These are phyloP conservation scores for Trypanosoma cruzi DNA, from an alignment of 208 protist genomes.

Conservation along the genomic window DNA sequence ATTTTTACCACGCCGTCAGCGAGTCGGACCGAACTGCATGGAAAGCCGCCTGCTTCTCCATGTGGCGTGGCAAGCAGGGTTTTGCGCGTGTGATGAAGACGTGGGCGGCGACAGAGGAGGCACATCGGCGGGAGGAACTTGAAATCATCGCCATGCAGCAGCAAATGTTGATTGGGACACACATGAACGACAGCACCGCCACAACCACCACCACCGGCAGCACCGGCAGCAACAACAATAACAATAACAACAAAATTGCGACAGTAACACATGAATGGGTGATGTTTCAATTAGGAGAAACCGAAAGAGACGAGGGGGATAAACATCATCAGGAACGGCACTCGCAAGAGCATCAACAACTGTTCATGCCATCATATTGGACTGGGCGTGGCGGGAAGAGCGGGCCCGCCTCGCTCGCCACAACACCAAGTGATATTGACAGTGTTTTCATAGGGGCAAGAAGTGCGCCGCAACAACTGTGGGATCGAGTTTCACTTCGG, in stretches of 20 bases:
- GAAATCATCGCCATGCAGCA: slow-evolving; percentile 58
- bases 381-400: neutral
- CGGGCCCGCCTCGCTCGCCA: neutral
- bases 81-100: slow-evolving; percentile 46
- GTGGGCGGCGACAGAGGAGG: slow-evolving; percentile 29
- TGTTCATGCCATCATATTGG: slow-evolving; percentile 1
- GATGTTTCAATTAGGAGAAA: neutral
- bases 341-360: slow-evolving; percentile 7
- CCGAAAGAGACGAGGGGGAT: neutral
- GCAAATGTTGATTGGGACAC: slow-evolving; percentile 46
- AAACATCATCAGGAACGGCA: slow-evolving; percentile 7
- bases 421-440: slow-evolving; percentile 7
- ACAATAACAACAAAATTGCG: too few relatives aligned
- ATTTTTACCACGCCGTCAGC: slow-evolving; percentile 54
- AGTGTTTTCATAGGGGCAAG: neutral
- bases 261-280: neutral
- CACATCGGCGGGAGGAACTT: slow-evolving; percentile 41
- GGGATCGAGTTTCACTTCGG: slow-evolving; percentile 2
- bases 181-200: neutral
- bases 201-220: neutral
- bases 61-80: slow-evolving; percentile 66
- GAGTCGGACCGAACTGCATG: slow-evolving; percentile 60
- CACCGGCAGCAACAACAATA: too few relatives aligned
- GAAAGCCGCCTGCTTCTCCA: slow-evolving; percentile 54
- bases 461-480: neutral